Evolutionary conservation across 2,329 filamentous ascomycete species (phyloP), one percentile per base, ranked within the genome.

Genomic region (Elsinoe fawcettii): DNA sequence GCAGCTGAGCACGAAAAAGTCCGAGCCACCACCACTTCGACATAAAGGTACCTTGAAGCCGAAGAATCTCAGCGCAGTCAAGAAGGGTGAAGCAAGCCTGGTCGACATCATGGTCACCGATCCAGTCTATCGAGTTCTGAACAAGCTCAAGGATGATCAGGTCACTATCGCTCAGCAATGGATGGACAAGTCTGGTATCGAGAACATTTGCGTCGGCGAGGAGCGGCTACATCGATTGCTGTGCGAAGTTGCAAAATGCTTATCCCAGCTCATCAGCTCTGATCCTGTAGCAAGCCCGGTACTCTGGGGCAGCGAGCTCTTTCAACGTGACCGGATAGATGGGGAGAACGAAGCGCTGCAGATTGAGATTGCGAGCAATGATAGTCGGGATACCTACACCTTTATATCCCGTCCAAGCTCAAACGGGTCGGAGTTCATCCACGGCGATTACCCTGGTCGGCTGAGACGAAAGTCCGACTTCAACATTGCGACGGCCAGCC

Each of bases 121-220:
- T 0, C 84, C 87, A 58, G 88, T 88, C 55, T 88, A 95, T 64
- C 92, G 91, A 11, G 92, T 93, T 0, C 89, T 90, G 0, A 95
- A 95, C 70, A 99, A 99, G 70, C 79, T 99, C 11, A 91, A 89
- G n/a, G 92, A 97, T 67, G 90, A 96, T 57, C 93, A 97, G 69
- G 86, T 91, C 0, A 89, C 95, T 54, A 84, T 90, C 63, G 96
- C 90, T 0, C 76, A 81, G 18, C 82, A 84, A 57, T 99, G 92
- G 90, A 77, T 97, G 55, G 83, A 87, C 51, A 83, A 87, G 63
- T 86, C 85, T 62, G 84, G 84, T 12, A 86, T 97, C 30, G 90
- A 95, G 69, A 96, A 96, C 66, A 92, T 97, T 63, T 99, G 93
- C 72, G 86, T 85, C 63, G 93, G 92, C 5, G 93, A 99, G 69